Percentiles rank a stretch among this genome's conserved stretches.
Evolutionary conservation across 495 filamentous ascomycete genomes (phyloP).

Genomic region (Daldinia grandis): DNA sequence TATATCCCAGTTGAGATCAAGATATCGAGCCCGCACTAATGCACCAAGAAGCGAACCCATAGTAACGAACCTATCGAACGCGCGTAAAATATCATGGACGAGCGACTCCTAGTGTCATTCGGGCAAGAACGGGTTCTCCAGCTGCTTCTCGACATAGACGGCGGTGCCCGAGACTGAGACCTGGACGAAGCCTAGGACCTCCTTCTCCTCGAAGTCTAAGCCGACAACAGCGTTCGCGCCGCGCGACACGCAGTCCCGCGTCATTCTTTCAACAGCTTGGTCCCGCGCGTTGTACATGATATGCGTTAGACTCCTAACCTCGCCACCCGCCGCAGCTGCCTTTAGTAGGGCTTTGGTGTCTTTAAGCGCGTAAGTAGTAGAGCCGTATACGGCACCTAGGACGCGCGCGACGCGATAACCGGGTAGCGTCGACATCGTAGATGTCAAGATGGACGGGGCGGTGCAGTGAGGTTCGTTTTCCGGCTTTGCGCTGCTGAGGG

Average conservation of each 20-base stretch:
- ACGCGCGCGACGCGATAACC: constrained; percentile 33
- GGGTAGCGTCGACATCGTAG: constrained; percentile 28
- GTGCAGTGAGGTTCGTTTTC: constrained; percentile 35
- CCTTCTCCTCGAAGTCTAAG: constrained; percentile 29
- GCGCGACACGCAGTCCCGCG: constrained; percentile 33
- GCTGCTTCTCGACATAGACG: constrained; percentile 33
- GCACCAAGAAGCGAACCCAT: neutral
- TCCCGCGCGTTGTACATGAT: constrained; percentile 37
- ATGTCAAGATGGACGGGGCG: constrained; percentile 29
- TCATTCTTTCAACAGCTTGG: constrained; percentile 37
- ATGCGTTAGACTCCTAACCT: constrained; percentile 34
- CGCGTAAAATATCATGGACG: neutral
- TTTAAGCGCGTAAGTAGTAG: constrained; percentile 30
- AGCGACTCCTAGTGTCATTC: constrained; percentile 6
- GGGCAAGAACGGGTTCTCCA: constrained; percentile 25
- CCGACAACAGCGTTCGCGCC: constrained; percentile 38
- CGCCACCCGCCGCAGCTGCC: constrained; percentile 8
- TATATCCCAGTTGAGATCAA: neutral
- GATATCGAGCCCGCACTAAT: neutral
- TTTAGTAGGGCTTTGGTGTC: constrained; percentile 39
- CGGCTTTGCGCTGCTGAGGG: constrained; percentile 21
- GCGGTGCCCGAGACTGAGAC: constrained; percentile 38
- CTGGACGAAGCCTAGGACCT: constrained; percentile 36
- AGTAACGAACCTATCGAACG: neutral
- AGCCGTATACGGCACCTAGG: constrained; percentile 35